phyloP scores from a whole-genome alignment of 306 rosid genomes.

The Medicago truncatula region DNA sequence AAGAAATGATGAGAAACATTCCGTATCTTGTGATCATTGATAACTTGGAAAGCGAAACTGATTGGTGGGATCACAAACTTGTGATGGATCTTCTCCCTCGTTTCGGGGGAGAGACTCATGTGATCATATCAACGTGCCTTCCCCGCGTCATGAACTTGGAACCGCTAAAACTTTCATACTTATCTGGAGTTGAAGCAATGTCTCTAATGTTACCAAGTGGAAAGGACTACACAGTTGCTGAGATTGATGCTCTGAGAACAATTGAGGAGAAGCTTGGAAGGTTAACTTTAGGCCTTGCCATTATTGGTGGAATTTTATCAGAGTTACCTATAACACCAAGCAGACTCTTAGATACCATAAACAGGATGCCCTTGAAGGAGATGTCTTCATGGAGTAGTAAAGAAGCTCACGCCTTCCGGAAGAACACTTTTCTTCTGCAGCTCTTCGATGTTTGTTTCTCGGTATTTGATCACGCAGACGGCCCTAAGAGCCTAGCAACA shows the following conservation, averaged over 20 bases:
- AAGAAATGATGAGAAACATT: slow-evolving; percentile 85
- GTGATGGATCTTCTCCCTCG: slow-evolving; percentile 98
- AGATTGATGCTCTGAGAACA: slow-evolving; percentile 73
- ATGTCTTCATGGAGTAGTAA: slow-evolving; percentile 65
- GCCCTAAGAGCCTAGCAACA: slow-evolving; percentile 83
- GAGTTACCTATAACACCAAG: slow-evolving; percentile 92
- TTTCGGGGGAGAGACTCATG: slow-evolving; percentile 86
- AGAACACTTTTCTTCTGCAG: slow-evolving; percentile 75
- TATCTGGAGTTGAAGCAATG: slow-evolving; percentile 91
- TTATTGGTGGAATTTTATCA: slow-evolving; percentile 73
- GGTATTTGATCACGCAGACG: slow-evolving; percentile 86
- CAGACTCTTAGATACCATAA: slow-evolving; percentile 82
- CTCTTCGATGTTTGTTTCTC: slow-evolving; percentile 92
- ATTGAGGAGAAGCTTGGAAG: slow-evolving; percentile 85
- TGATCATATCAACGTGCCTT: slow-evolving; percentile 81
- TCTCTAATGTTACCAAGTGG: slow-evolving; percentile 72
- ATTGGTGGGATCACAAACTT: slow-evolving; percentile 95
- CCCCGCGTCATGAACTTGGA: slow-evolving; percentile 83
- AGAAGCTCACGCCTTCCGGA: slow-evolving; percentile 64
- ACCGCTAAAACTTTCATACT: slow-evolving; percentile 77
- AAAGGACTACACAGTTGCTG: slow-evolving; percentile 73
- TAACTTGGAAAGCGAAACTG: slow-evolving; percentile 87
- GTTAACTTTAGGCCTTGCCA: slow-evolving; percentile 79
- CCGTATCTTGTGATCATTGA: slow-evolving; percentile 85
- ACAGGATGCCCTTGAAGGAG: slow-evolving; percentile 85